A percentile compares a stretch with the other conserved stretches of the same genome.
These are phyloP conservation scores for Mollisia scopiformis DNA, from an alignment of 2,329 filamentous ascomycete genomes.

Conservation along the genomic window DNA sequence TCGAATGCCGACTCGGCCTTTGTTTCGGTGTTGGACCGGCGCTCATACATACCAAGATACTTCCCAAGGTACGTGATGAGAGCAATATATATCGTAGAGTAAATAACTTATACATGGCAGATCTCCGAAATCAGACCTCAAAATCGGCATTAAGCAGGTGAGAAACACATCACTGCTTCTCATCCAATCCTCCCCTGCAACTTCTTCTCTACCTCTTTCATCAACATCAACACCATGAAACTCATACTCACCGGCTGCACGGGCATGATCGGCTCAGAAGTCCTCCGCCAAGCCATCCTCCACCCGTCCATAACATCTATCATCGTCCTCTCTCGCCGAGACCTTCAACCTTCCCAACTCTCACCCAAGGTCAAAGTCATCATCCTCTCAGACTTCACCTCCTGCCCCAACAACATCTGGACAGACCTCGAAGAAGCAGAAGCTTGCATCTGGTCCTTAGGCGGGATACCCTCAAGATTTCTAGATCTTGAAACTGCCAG, in stretches of 20 bases:
- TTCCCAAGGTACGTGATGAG: neutral
- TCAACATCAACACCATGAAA: constrained; percentile 43
- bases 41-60: neutral
- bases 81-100: neutral
- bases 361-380: constrained; percentile 11
- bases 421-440: constrained; percentile 17
- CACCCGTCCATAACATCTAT: constrained; percentile 54
- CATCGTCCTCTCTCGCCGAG: constrained; percentile 52
- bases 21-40: neutral
- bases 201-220: neutral
- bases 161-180: too few species aligned
- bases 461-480: constrained; percentile 1
- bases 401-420: constrained; percentile 41
- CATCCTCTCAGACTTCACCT: constrained; percentile 55
- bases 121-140: too few species aligned
- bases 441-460: constrained; percentile 21
- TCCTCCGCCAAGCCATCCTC: constrained; percentile 54
- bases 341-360: constrained; percentile 30
- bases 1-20: neutral
- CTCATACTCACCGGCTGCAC: constrained; percentile 61
- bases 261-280: constrained; percentile 56
- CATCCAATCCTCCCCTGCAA: neutral
- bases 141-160: too few species aligned
- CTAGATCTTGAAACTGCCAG: neutral
- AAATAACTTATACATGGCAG: too few species aligned